Percentiles rank a stretch among this genome's conserved stretches.
Evolutionary conservation across 1,139 yeast genomes (phyloP).

Genomic region (Geotrichum histeridarum): DNA sequence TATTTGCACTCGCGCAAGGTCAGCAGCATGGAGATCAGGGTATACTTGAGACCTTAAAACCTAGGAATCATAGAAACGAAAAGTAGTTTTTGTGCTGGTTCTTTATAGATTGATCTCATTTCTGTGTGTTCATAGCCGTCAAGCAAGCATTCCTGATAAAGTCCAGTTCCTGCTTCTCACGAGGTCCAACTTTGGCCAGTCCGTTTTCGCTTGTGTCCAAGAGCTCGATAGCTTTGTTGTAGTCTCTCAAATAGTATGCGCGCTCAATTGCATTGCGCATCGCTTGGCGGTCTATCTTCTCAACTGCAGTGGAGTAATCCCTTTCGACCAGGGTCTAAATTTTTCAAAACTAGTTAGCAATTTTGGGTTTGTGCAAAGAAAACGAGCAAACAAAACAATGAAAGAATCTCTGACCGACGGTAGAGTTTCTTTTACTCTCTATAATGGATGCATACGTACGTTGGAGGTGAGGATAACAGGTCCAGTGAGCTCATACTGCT

Average conservation of each 20-base stretch:
- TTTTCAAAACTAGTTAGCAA: background rate
- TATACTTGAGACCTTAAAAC: background rate
- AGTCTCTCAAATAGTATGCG: slow-evolving; percentile 33
- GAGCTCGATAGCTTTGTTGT: slow-evolving; percentile 28
- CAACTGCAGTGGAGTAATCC: slow-evolving; percentile 21
- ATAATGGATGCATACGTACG: slow-evolving; percentile 1
- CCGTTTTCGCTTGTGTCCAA: slow-evolving; percentile 24
- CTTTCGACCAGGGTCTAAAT: slow-evolving; percentile 22
- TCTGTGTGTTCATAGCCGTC: slow-evolving; percentile 1
- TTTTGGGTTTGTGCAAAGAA: slow-evolving; percentile 1
- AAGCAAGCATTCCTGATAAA: slow-evolving; percentile 20
- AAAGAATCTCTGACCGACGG: slow-evolving; percentile 3
- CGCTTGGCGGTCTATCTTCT: slow-evolving; percentile 31
- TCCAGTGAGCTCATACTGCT: slow-evolving; percentile 29
- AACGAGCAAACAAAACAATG: background rate
- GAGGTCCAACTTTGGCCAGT: slow-evolving; percentile 18
- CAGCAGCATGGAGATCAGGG: slow-evolving; percentile 8
- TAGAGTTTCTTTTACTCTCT: no score
- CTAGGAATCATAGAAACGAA: background rate
- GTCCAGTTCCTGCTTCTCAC: slow-evolving; percentile 26
- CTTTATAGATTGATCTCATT: background rate
- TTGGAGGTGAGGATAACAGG: slow-evolving; percentile 30
- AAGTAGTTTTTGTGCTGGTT: background rate
- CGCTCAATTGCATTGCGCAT: slow-evolving; percentile 36
- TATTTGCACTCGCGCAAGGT: slow-evolving; percentile 1